A percentile compares a stretch with the other conserved stretches of the same genome.
Evolutionary conservation across 208 protist genomes (phyloP).

Genomic region (Trypanosoma lewisi): DNA sequence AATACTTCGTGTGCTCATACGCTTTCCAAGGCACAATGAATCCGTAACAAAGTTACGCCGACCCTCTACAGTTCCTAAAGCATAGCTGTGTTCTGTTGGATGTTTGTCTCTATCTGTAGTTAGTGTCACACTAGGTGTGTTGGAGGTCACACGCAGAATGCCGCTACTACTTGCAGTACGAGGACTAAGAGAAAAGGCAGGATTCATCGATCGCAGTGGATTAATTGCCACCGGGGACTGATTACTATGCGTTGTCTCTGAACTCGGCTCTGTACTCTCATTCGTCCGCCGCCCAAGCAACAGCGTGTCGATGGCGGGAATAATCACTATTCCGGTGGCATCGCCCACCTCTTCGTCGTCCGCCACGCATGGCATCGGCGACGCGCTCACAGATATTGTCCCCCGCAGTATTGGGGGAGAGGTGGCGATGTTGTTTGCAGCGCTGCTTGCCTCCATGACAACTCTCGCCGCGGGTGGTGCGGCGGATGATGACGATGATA

Average conservation of each 20-base stretch:
- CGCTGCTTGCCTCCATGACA: not conserved
- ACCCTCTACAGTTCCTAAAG: constrained; percentile 34
- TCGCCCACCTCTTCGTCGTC: not conserved
- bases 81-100: constrained; percentile 21
- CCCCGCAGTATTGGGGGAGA: not conserved
- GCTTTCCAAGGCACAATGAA: constrained; percentile 34
- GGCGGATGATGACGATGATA: too few species aligned
- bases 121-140: constrained; percentile 37
- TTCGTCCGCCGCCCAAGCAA: not conserved
- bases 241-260: constrained; percentile 12
- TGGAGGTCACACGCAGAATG: constrained; percentile 6
- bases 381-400: not conserved
- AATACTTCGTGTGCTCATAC: constrained; percentile 56
- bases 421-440: not conserved
- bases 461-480: too few species aligned
- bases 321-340: not conserved
- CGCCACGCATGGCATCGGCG: not conserved
- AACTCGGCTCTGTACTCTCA: not conserved
- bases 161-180: constrained; percentile 36
- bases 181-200: constrained; percentile 64
- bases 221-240: constrained; percentile 22
- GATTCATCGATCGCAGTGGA: constrained; percentile 50
- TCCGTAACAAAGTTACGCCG: constrained; percentile 53
- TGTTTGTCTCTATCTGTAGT: constrained; percentile 38
- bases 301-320: not conserved